A percentile compares a stretch with the other conserved stretches of the same genome.
These are phyloP conservation scores for Graphiopsis chlorocephala DNA, from an alignment of 2,329 filamentous ascomycete genomes.

Conservation along the genomic window DNA sequence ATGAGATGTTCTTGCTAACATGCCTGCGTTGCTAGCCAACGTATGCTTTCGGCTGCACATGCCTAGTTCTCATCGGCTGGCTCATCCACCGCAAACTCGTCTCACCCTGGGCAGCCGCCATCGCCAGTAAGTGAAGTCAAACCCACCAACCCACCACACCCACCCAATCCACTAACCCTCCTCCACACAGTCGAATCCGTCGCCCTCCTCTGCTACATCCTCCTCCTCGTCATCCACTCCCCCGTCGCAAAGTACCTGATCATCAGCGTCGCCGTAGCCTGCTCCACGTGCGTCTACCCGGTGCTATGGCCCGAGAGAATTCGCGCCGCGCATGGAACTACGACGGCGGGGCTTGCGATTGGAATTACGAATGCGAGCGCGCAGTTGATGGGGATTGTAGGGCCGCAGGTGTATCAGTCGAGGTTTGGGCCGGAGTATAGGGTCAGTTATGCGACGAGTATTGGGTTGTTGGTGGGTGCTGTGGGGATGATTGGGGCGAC, in stretches of 20 bases:
- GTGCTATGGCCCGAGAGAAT: conserved; percentile 44
- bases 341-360: conserved; percentile 40
- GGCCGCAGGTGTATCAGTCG: conserved; percentile 41
- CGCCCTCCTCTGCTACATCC: conserved; percentile 40
- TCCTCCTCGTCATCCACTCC: conserved; percentile 39
- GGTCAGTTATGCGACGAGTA: conserved; percentile 38
- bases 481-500: conserved; percentile 23
- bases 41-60: conserved; percentile 24
- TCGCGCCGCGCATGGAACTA: conserved; percentile 39
- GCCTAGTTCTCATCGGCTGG: conserved; percentile 23
- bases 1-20: neutral
- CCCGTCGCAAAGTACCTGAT: conserved; percentile 40
- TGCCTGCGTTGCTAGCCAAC: conserved; percentile 14
- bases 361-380: conserved; percentile 37
- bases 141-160: neutral
- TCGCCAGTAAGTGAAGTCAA: conserved; percentile 4
- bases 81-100: conserved; percentile 20
- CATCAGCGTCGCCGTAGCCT: conserved; percentile 41
- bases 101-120: conserved; percentile 23
- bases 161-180: neutral
- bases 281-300: conserved; percentile 40
- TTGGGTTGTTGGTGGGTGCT: conserved; percentile 34
- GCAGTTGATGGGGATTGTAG: conserved; percentile 41
- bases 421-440: conserved; percentile 41
- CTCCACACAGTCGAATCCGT: conserved; percentile 30